Conservation (phyloP, 176 grass and related monocot species). For the Carex pumila region DNA sequence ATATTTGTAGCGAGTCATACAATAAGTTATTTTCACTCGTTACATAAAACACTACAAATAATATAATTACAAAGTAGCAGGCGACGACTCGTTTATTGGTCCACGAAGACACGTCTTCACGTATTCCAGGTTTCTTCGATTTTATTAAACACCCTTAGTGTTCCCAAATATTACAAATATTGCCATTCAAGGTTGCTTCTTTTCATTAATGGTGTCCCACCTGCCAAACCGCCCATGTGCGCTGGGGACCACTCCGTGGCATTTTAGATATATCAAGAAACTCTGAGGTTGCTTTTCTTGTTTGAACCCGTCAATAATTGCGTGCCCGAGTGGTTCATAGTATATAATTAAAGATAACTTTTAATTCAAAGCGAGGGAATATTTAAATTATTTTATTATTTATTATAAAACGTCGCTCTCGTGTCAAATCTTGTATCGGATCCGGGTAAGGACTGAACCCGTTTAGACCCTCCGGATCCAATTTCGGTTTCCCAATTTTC, state of each 20-base stretch:
- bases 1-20: neutral
- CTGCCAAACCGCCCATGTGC: neutral
- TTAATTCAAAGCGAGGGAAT: neutral
- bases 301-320: constrained; percentile 3
- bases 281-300: neutral
- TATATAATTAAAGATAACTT: neutral
- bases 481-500: neutral
- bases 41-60: neutral
- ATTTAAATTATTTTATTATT: neutral
- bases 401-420: neutral
- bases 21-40: neutral
- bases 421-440: neutral
- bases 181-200: neutral
- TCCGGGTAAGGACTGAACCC: neutral
- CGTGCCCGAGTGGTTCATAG: constrained; percentile 6
- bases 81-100: neutral
- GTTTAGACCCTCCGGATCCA: neutral
- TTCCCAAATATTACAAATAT: neutral
- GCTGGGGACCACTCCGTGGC: neutral
- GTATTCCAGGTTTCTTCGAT: neutral
- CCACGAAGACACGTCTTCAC: neutral
- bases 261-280: neutral
- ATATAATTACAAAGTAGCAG: no score
- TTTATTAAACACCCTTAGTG: neutral
- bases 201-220: neutral